phyloP scores from a whole-genome alignment of 2,329 filamentous ascomycete genomes.

The Cercospora sp. region DNA sequence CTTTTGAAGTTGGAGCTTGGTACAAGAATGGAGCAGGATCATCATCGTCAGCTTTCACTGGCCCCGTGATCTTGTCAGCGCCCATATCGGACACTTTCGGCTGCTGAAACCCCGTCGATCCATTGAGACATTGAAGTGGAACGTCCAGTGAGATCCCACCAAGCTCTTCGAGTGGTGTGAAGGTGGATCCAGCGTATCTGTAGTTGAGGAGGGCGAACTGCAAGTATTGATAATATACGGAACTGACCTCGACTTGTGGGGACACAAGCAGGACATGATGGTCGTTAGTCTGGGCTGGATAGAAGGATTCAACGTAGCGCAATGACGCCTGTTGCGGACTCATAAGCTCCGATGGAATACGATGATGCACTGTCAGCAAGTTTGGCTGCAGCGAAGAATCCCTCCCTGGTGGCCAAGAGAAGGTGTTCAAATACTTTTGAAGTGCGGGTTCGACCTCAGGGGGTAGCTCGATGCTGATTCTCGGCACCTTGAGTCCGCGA shows the following conservation, averaged over 20 bases:
- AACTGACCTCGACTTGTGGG: constrained; percentile 74
- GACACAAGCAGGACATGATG: constrained; percentile 84
- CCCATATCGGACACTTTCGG: constrained; percentile 46
- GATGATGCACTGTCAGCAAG: constrained; percentile 69
- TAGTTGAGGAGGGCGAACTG: constrained; percentile 77
- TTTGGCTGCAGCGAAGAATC: constrained; percentile 45
- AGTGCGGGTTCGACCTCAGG: constrained; percentile 65
- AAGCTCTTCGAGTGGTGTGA: constrained; percentile 55
- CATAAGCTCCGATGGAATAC: constrained; percentile 62
- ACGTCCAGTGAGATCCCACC: constrained; percentile 79
- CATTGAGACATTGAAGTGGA: constrained; percentile 64
- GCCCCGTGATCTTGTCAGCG: constrained; percentile 25
- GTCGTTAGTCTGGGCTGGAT: constrained; percentile 63
- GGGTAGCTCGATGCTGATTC: constrained; percentile 82
- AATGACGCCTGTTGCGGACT: constrained; percentile 70
- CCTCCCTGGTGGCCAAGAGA: constrained; percentile 66
- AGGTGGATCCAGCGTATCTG: constrained; percentile 61
- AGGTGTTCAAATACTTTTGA: constrained; percentile 60
- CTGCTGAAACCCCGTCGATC: constrained; percentile 55
- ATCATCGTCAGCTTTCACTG: constrained; percentile 35
- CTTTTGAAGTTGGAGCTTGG: constrained; percentile 81
- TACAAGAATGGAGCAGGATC: constrained; percentile 68
- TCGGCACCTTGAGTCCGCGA: constrained; percentile 65
- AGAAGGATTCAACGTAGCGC: constrained; percentile 83
- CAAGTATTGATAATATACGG: constrained; percentile 81